Base-by-base conservation (phyloP, 2,329 filamentous ascomycete species). In the Trichoderma breve region DNA sequence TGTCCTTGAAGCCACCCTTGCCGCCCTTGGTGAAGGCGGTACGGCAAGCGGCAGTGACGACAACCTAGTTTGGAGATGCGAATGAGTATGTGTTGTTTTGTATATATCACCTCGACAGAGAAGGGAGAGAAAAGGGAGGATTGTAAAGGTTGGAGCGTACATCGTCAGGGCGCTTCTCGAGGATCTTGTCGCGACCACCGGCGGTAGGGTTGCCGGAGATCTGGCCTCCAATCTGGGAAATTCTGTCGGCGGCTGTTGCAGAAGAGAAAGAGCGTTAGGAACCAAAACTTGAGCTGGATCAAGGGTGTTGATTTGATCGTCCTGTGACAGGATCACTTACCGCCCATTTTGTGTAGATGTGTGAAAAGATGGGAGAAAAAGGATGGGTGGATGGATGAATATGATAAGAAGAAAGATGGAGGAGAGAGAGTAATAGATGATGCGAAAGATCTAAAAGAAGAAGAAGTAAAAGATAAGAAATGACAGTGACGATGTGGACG, bases 1-100 rank as follows among this genome's bases (percentile, higher is more conserved):
- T 98, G 84, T 98, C 96, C 86, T 98, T 98, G 88, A 99, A 96
- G 64, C 90, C 92, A 76, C 96, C 96, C 84, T 94, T 95, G 78
- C 95, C 94, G 76, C 94, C 95, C 83, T 94, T 97, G 76, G 94
- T 97, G 83, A 98, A 91, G 78, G 96, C 90, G 18, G 94, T 97
- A 78, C 96, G 94, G 79, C 98, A 93, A 76, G 93, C 93, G 76
- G 93, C 93, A 74, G 96, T 98, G 74, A 99, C 90, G 78, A 99
- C 96, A 76, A 98, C 90, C 89, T 91, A 65, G n/a, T 3, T 15
- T 2, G 24, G 3, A 28, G 14, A 32, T 53, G 51, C 14, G 39
- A 5, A 24, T 64, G 24, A 64, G 60, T 57, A 62, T 61, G 47
- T 24, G n/a, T 26, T 15, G 26, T 64, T 5, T 15, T 18, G 15